Conservation (phyloP, 495 filamentous ascomycete species). For the Daldinia bambusicola region DNA sequence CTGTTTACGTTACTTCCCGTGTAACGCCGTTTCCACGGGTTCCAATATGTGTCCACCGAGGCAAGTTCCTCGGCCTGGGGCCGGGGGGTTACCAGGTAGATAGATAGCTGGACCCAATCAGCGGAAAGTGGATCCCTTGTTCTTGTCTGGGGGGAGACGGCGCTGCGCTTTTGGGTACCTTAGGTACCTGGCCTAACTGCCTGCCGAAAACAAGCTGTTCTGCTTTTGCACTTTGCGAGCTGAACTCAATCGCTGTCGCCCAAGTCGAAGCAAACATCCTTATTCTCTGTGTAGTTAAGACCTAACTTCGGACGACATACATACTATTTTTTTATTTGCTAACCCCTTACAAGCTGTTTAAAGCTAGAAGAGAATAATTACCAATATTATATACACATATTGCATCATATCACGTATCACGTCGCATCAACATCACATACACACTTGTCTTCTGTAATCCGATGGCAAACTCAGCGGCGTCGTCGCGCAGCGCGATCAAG, state of each 20-base stretch:
- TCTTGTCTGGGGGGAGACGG: background rate
- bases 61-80: conserved; percentile 8
- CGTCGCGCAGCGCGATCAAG: conserved; percentile 50
- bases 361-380: too few relatives aligned
- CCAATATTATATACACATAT: too few relatives aligned
- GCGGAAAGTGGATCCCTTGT: background rate
- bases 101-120: background rate
- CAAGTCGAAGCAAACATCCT: too few relatives aligned
- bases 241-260: background rate
- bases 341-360: too few relatives aligned
- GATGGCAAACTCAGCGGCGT: conserved; percentile 19
- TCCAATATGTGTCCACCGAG: background rate
- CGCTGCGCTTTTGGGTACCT: background rate
- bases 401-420: too few relatives aligned
- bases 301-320: too few relatives aligned
- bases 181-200: conserved; percentile 7
- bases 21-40: conserved; percentile 4
- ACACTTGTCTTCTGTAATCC: too few relatives aligned
- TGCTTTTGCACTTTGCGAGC: background rate
- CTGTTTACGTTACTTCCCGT: conserved; percentile 2
- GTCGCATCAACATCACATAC: too few relatives aligned
- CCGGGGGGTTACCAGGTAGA: background rate
- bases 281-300: too few relatives aligned
- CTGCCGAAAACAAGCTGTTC: conserved; percentile 9
- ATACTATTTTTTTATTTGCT: too few relatives aligned